Base-by-base conservation (phyloP, 2,329 filamentous ascomycete species). In the Beauveria sp. region DNA sequence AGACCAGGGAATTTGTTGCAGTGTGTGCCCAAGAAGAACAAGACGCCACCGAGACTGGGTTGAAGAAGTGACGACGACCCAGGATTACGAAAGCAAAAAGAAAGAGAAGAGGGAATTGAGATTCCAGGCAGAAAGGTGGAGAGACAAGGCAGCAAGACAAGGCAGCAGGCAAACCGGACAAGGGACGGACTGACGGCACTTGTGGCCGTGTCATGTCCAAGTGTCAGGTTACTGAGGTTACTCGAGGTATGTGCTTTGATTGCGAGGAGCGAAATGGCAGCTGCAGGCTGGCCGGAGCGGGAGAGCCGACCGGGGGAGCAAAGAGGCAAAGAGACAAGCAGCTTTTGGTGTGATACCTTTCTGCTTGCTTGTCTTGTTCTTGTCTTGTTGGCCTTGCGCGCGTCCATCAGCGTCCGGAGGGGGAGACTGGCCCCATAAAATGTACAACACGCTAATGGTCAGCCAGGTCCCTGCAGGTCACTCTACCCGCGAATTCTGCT, bases 371-470 rank as follows among this genome's bases (percentile, higher is more conserved):
- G 40, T 45, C 40, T 46, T 55, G 40, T 9, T 7, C 34, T 38
- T 5, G 14, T 24, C 49, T 42, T 16, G 51, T 14, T 20, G 10
- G 55, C 5, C 46, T 26, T 28, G 46, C 22, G 45, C 22, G 34
- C 34, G 34, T 38, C 34, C 34, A 38, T 38, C 34, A 49, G 24
- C 12, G 26, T 26, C 24, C 10, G 26, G 10, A 20, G 49, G 6
- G 2, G 49, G 12, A 10, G 8, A 20, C 30, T 1, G 9, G 22
- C 26, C 16, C 40, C 60, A 54, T 54, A n/a, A 58, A 58, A 62
- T 58, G 54, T 62, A 62, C 60, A 62, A 62, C 60, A 62, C 54
- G 60, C 60, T 58, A 62, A 58, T 62, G 60, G 60, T 62, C 60
- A 58, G 54, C 18, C 47, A 45, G 26, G 43, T 53, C 52, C 46